phyloP scores from a whole-genome alignment of 2,329 filamentous ascomycete species.

The Sclerotiophoma versabilis region DNA sequence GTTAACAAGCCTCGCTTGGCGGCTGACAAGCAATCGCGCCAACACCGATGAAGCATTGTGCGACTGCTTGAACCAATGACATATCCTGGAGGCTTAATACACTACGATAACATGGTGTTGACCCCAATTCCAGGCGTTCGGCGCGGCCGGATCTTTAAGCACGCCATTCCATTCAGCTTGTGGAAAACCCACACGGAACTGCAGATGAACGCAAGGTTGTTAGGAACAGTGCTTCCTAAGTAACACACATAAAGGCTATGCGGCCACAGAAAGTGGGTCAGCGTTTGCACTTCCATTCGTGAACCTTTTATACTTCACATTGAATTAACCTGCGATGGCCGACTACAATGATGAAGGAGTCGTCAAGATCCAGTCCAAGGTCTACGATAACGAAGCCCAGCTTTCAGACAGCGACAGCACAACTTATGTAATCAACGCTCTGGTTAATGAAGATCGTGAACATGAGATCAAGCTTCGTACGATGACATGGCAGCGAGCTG shows the following conservation, averaged over 20 bases:
- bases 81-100: neutral
- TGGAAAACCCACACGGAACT: neutral
- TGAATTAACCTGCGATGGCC: neutral
- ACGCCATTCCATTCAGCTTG: conserved; percentile 16
- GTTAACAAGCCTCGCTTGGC: conserved; percentile 22
- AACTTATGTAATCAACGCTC: conserved; percentile 21
- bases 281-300: neutral
- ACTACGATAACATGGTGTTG: neutral
- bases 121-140: conserved; percentile 12
- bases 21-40: conserved; percentile 17
- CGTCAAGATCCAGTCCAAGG: conserved; percentile 12
- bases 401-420: conserved; percentile 23
- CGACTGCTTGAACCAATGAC: conserved; percentile 4
- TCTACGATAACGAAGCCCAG: conserved; percentile 18
- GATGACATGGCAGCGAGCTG: conserved; percentile 68
- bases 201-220: neutral
- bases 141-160: conserved; percentile 16
- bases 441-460: conserved; percentile 48
- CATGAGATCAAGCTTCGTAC: conserved; percentile 61
- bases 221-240: no score
- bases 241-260: neutral
- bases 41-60: conserved; percentile 6
- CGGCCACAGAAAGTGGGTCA: neutral
- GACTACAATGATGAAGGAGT: conserved; percentile 5
- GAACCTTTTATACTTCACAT: neutral